Conservation (phyloP, 208 protist genomes). For the Novymonas esmeraldas region DNA sequence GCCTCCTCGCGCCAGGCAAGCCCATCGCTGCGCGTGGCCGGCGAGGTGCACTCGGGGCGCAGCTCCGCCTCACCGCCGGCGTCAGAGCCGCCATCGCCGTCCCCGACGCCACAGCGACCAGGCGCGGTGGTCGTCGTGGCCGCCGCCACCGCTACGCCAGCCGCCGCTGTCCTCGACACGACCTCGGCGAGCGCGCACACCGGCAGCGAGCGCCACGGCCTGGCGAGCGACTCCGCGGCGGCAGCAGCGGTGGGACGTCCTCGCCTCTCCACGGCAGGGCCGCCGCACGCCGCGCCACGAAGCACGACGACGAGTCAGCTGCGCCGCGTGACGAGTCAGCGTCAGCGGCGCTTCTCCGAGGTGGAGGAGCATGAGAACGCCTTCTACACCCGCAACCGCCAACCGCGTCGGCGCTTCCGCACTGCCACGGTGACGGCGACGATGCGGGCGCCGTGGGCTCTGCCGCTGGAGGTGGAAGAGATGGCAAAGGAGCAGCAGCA, state of each 20-base stretch:
- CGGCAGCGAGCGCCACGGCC: too few species aligned
- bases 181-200: background rate
- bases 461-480: background rate
- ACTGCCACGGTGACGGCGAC: background rate
- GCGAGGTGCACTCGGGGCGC: background rate
- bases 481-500: background rate
- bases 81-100: background rate
- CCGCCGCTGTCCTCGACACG: background rate
- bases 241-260: background rate
- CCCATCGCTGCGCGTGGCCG: conserved; percentile 4
- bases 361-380: background rate
- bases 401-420: conserved; percentile 7
- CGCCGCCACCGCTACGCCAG: background rate
- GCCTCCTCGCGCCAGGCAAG: background rate
- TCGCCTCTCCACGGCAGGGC: conserved; percentile 8
- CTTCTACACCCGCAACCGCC: conserved; percentile 3
- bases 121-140: background rate
- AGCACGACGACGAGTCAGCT: conserved; percentile 20
- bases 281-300: conserved; percentile 11
- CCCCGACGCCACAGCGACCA: background rate
- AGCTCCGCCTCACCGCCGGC: background rate
- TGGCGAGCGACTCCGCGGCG: too few species aligned
- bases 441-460: background rate
- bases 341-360: conserved; percentile 12
- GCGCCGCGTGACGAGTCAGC: conserved; percentile 16